Evolutionary conservation across 1,284 basidiomycete genomes (phyloP).

Genomic region (Peniophora sp.): DNA sequence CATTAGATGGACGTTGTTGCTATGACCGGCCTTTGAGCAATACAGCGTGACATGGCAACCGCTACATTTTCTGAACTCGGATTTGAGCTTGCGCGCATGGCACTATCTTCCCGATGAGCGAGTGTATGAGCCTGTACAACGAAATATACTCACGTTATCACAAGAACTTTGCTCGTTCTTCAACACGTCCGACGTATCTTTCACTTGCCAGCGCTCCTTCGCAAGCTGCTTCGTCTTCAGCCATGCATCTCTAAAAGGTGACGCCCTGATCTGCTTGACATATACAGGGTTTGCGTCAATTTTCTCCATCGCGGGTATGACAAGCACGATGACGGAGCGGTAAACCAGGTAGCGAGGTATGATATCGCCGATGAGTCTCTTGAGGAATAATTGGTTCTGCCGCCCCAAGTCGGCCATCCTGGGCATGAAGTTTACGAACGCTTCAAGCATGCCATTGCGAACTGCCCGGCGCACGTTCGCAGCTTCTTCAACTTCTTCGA

Average conservation of each 20-base stretch:
- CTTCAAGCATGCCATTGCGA: conserved; percentile 24
- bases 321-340: conserved; percentile 24
- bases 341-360: conserved; percentile 28
- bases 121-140: neutral
- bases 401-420: conserved; percentile 17
- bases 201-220: conserved; percentile 17
- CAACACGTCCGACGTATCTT: conserved; percentile 13
- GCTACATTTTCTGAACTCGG: conserved; percentile 25
- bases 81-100: conserved; percentile 25
- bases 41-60: conserved; percentile 28
- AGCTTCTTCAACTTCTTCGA: conserved; percentile 30
- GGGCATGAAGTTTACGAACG: conserved; percentile 22
- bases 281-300: conserved; percentile 12
- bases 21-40: conserved; percentile 21
- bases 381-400: conserved; percentile 24
- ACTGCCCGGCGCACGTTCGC: conserved; percentile 27
- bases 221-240: conserved; percentile 19
- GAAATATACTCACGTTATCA: conserved; percentile 23
- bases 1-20: too few relatives aligned
- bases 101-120: conserved; percentile 19
- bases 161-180: conserved; percentile 24
- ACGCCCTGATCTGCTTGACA: conserved; percentile 13
- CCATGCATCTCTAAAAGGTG: conserved; percentile 18
- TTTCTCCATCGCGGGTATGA: conserved; percentile 17
- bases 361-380: conserved; percentile 18